phyloP scores from a whole-genome alignment of 2,329 filamentous ascomycete species.

The Arthroderma sp. region DNA sequence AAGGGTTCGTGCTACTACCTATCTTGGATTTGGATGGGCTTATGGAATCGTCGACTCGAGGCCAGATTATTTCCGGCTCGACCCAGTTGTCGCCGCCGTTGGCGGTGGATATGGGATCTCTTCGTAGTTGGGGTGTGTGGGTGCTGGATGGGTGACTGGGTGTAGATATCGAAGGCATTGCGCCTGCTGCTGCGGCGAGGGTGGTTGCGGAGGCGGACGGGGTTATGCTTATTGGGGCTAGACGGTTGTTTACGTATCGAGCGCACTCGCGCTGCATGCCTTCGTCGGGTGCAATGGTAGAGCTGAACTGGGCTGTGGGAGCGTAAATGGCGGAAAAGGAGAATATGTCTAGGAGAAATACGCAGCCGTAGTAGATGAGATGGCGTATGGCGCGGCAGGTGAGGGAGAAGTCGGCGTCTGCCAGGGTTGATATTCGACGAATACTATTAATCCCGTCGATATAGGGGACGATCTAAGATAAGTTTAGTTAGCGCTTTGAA shows the following conservation, averaged over 20 bases:
- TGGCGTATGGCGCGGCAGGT: conserved; percentile 79
- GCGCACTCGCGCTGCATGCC: conserved; percentile 78
- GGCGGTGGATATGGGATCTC: conserved; percentile 7
- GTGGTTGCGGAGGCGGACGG: conserved; percentile 9
- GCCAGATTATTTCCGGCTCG: conserved; percentile 31
- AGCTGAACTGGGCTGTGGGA: conserved; percentile 61
- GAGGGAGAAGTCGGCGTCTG: conserved; percentile 75
- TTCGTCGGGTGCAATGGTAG: conserved; percentile 59
- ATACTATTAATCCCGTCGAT: conserved; percentile 89
- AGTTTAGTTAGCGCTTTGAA: background rate
- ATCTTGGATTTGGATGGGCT: conserved; percentile 10
- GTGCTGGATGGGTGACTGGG: background rate
- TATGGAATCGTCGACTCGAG: conserved; percentile 22
- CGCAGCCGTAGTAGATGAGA: conserved; percentile 82
- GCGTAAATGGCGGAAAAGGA: conserved; percentile 89
- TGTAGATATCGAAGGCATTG: background rate
- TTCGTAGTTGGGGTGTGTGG: background rate
- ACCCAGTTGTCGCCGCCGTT: conserved; percentile 11
- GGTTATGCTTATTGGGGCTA: conserved; percentile 19
- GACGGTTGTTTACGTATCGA: conserved; percentile 58
- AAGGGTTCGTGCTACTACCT: background rate
- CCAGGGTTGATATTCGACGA: conserved; percentile 68
- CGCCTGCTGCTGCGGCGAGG: background rate
- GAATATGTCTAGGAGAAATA: conserved; percentile 86
- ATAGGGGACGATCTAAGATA: conserved; percentile 55